Evolutionary conservation across 2,329 filamentous ascomycete species (phyloP).

Genomic region (Phialophora verrucosa): DNA sequence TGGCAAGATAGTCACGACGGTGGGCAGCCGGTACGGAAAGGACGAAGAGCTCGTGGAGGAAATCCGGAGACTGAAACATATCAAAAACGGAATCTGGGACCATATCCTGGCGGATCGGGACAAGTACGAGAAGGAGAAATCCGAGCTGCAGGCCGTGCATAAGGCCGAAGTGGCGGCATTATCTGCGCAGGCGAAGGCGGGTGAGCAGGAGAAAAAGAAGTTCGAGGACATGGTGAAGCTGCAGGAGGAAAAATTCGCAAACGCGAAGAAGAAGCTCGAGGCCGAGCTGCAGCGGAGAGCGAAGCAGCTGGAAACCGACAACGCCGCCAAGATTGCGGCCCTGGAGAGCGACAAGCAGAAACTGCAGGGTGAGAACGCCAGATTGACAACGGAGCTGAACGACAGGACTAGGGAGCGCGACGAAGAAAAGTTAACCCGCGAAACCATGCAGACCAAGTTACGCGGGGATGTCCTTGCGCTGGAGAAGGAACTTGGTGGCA

Average conservation of each 20-base stretch:
- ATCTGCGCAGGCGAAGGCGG: not conserved
- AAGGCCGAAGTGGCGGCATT: not conserved
- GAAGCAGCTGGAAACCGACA: slow-evolving; percentile 12
- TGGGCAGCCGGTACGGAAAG: slow-evolving; percentile 12
- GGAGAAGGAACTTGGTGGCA: slow-evolving; percentile 9
- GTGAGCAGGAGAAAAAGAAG: slow-evolving; percentile 9
- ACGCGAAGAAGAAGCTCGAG: not conserved
- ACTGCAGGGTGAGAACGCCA: not conserved
- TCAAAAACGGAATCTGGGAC: not conserved
- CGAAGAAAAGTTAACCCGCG: not conserved
- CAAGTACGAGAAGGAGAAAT: slow-evolving; percentile 3
- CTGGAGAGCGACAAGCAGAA: slow-evolving; percentile 8
- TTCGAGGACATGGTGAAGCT: slow-evolving; percentile 6
- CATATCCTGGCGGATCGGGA: not conserved
- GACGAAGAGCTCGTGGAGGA: slow-evolving; percentile 11
- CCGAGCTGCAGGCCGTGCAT: slow-evolving; percentile 2
- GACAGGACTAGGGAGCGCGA: slow-evolving; percentile 5
- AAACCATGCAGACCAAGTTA: slow-evolving; percentile 4
- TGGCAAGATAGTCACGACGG: slow-evolving; percentile 16
- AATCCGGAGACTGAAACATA: slow-evolving; percentile 1
- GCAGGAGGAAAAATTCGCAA: not conserved
- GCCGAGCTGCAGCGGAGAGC: slow-evolving; percentile 2
- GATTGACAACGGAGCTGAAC: not conserved
- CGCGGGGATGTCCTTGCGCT: not conserved
- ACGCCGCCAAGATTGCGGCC: slow-evolving; percentile 3